phyloP scores from a whole-genome alignment of 495 filamentous ascomycete species.

The Penicillium silybi region DNA sequence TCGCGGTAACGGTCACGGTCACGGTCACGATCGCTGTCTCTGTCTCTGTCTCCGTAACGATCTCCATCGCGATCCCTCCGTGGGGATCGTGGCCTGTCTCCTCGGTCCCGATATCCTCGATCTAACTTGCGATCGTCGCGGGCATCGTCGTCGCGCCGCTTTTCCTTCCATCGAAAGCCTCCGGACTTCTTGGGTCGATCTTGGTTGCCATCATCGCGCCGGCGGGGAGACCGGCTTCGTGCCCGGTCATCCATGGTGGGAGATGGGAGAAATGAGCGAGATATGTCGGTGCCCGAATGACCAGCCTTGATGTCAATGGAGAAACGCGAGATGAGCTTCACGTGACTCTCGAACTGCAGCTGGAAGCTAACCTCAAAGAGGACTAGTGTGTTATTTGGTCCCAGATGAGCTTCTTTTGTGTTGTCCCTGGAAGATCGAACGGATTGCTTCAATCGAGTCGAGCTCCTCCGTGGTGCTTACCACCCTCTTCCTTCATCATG shows the following conservation, averaged over 20 bases:
- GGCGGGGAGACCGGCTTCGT: slow-evolving; percentile 36
- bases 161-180: slow-evolving; percentile 67
- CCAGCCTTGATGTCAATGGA: slow-evolving; percentile 16
- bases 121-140: slow-evolving; percentile 45
- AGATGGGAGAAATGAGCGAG: slow-evolving; percentile 10
- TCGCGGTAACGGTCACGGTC: slow-evolving; percentile 20
- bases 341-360: slow-evolving; percentile 22
- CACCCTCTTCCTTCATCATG: slow-evolving; percentile 20
- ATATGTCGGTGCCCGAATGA: slow-evolving; percentile 15
- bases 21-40: slow-evolving; percentile 25
- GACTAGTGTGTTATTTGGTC: slow-evolving; percentile 19
- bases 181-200: slow-evolving; percentile 33
- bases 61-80: slow-evolving; percentile 27
- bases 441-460: slow-evolving; percentile 7
- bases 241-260: slow-evolving; percentile 33
- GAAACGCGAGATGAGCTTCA: slow-evolving; percentile 11
- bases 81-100: slow-evolving; percentile 31
- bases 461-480: not conserved
- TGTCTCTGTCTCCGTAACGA: slow-evolving; percentile 20
- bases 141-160: slow-evolving; percentile 47
- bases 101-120: slow-evolving; percentile 52
- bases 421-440: not conserved
- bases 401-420: slow-evolving; percentile 9
- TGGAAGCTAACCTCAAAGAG: slow-evolving; percentile 7
- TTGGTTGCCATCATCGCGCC: slow-evolving; percentile 23